Evolutionary conservation across 768 basidiomycete species (phyloP).

Genomic region (Peribolospora kevripleyi): DNA sequence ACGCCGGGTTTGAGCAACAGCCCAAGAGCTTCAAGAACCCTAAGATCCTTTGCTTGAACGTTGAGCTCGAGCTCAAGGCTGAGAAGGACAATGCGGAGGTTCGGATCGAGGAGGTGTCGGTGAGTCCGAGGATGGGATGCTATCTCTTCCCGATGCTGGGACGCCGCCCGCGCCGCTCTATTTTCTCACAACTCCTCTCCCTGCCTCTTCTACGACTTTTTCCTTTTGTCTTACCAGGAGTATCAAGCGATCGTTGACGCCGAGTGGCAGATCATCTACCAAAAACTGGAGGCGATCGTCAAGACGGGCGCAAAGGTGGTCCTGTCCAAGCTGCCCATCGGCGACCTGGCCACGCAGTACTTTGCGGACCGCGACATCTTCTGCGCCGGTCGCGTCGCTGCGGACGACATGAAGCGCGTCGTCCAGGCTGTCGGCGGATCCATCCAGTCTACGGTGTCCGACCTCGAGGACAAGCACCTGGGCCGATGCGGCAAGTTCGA

Average conservation of each 20-base stretch:
- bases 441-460: conserved; percentile 82
- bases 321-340: conserved; percentile 90
- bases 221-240: conserved; percentile 24
- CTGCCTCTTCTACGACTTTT: background rate
- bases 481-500: conserved; percentile 83
- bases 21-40: conserved; percentile 77
- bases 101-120: conserved; percentile 74
- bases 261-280: conserved; percentile 98
- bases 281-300: conserved; percentile 84
- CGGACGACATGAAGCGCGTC: conserved; percentile 72
- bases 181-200: background rate
- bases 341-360: conserved; percentile 96
- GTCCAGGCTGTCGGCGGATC: conserved; percentile 89
- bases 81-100: conserved; percentile 99
- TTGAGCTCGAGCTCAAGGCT: conserved; percentile 93
- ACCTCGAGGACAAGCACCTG: conserved; percentile 64
- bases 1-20: conserved; percentile 96
- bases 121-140: conserved; percentile 5
- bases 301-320: conserved; percentile 93
- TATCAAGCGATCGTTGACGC: conserved; percentile 99
- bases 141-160: background rate
- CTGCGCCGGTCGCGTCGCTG: conserved; percentile 84
- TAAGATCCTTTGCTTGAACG: conserved; percentile 78
- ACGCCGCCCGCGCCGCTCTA: background rate
- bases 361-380: conserved; percentile 98